Base-by-base conservation (phyloP, 2,329 filamentous ascomycete species). In the Verticillium zaregamsianum region DNA sequence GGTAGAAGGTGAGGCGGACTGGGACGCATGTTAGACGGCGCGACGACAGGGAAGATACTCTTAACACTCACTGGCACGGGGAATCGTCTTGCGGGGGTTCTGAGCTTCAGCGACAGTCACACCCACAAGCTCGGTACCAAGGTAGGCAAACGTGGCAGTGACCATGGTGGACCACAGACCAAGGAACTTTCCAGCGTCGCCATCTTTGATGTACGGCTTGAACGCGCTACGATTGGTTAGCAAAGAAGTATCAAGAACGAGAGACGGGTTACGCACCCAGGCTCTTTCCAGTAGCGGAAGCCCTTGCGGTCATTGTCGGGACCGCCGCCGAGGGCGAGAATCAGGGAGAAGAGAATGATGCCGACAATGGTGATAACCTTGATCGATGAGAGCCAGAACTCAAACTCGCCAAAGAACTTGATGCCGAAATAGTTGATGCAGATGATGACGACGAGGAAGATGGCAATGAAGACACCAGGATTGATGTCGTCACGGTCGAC, bases 51-150 rank as follows among this genome's bases (percentile, higher is more conserved):
- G 8, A 20, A 32, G 37, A 14, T 32, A 11, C 6, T 14, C 11
- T 5, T 17, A 4, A 23, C 8, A 33, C 57, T 40, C 17, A 58
- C 57, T 93, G 59, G 90, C 90, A 63, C 87, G 86, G 7, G 91
- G 91, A 64, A 94, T 88, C 17, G 87, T 90, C 73, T 85, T 86
- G 71, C 90, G 86, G 1, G 91, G 91, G 76, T 93, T 93, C 76
- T 92, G 88, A 0, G 90, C 90, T 75, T 93, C 90, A 59, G 88
- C 90, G 37, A 92, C 89, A 0, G 90, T 93, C 15, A 93, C 89
- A 76, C 90, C 90, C 58, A 92, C 88, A 54, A 92, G 79, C 70
- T 93, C 90, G 3, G 90, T 90, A 63, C 90, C 90, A 5, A 93
- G 82, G 71, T 91, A 93, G 61, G 91, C 90, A 67, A 93, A 93